Base-by-base conservation (phyloP, 2,329 filamentous ascomycete species). In the Fusarium globosum region DNA sequence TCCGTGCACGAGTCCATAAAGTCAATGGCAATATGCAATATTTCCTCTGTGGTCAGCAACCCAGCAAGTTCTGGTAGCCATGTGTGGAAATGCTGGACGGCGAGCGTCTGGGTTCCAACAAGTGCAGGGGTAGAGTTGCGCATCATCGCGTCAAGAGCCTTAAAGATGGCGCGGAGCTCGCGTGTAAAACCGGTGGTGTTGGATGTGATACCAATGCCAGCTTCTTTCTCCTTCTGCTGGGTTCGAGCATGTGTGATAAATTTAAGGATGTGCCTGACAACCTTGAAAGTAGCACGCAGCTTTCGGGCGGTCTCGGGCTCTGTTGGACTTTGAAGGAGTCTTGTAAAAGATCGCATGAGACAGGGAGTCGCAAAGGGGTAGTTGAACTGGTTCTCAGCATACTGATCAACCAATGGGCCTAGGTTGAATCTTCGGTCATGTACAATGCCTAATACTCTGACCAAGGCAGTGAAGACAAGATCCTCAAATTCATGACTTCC, bases 81-180 rank as follows among this genome's bases (percentile, higher is more conserved):
- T 1, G 94, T 93, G 80, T 98, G 96, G 81, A 98, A 97, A 81
- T 98, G 94, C 82, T 99, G 96, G 18, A 98, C 95, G 6, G 97
- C 91, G 56, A 99, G 86, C 0, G 96, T 98, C 83, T 99, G 97
- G 72, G 94, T 98, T 39, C 96, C 96, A 20, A 98, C 93, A 30
- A 98, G 85, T 23, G 95, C 91, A 0, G 96, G 93, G 6, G 94
- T 93, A 4, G 91, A 87, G 80, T 94, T 97, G 68, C 92, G 91
- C 94, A 99, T 98, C 83, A 99, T 89, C 21, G 89, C 87, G 82
- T 98, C 95, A 30, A 99, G 87, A 3, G 94, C 93, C 80, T 95
- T 95, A 85, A 98, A 98, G 42, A 98, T 94, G 39, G 89, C 91
- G 70, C 94, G 91, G 64, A 98, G 84, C 76, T 98, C 94, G 69